phyloP scores from a whole-genome alignment of 2,329 filamentous ascomycete genomes.

The Penicillium digitatum region DNA sequence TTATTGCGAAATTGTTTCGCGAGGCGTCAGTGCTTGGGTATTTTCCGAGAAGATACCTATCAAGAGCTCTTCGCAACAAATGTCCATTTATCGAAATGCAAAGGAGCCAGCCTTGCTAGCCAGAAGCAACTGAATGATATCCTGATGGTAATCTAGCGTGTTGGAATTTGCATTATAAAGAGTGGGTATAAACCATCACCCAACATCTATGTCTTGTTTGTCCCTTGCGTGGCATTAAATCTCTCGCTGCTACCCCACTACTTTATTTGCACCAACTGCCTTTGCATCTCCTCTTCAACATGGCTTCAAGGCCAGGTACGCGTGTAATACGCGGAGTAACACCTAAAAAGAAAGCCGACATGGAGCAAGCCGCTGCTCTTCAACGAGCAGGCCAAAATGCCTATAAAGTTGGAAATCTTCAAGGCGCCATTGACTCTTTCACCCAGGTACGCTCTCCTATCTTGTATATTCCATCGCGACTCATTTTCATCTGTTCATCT shows the following conservation, averaged over 20 bases:
- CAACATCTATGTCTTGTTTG: background rate
- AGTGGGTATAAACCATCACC: background rate
- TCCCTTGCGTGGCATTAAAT: slow-evolving; percentile 1
- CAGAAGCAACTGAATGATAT: background rate
- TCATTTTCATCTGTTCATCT: slow-evolving; percentile 8
- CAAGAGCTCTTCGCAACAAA: background rate
- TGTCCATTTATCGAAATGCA: background rate
- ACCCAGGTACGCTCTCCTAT: slow-evolving; percentile 31
- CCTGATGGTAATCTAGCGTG: background rate
- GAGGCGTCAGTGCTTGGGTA: too few relatives aligned
- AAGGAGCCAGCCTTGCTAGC: too few relatives aligned
- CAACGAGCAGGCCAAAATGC: slow-evolving; percentile 43
- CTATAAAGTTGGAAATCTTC: slow-evolving; percentile 44
- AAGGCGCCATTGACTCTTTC: slow-evolving; percentile 43
- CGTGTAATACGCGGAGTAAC: background rate
- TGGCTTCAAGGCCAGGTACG: background rate
- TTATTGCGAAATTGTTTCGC: background rate
- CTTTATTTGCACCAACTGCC: background rate
- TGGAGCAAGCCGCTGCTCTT: slow-evolving; percentile 18
- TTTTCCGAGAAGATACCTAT: background rate
- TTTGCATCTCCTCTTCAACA: background rate
- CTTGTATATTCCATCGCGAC: background rate
- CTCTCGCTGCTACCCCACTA: background rate
- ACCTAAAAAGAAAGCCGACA: background rate
- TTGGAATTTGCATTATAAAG: background rate